These are phyloP conservation scores for Lactifluus pinguis DNA, from an alignment of 768 basidiomycete genomes.

Conservation along the genomic window DNA sequence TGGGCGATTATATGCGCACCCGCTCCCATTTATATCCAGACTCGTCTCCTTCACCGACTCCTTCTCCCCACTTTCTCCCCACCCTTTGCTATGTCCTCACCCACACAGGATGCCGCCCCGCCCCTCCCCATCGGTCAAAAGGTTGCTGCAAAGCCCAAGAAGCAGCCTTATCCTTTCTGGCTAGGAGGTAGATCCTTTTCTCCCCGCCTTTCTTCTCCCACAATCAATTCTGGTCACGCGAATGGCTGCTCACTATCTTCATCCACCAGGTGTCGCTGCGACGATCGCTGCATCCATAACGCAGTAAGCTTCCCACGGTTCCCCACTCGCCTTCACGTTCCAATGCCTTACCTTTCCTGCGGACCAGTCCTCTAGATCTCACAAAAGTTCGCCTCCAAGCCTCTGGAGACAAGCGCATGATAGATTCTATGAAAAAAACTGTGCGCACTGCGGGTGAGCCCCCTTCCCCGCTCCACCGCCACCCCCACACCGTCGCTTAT, in stretches of 20 bases:
- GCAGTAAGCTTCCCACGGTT: conserved; percentile 42
- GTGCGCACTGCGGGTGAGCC: conserved; percentile 60
- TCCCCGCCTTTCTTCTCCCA: neutral
- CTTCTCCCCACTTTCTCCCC: neutral
- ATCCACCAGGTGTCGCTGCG: conserved; percentile 53
- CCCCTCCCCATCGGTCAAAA: conserved; percentile 10
- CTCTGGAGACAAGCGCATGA: conserved; percentile 87
- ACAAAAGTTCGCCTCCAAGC: conserved; percentile 91
- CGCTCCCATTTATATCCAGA: neutral
- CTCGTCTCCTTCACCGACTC: neutral
- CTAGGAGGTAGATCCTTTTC: conserved; percentile 48
- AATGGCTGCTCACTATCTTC: neutral
- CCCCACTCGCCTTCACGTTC: neutral
- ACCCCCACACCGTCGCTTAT: neutral
- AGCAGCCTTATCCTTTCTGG: conserved; percentile 80
- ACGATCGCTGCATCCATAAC: conserved; percentile 86
- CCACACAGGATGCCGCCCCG: conserved; percentile 7
- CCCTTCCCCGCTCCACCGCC: neutral
- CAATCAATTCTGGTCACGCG: neutral
- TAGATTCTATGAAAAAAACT: conserved; percentile 75
- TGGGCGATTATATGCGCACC: neutral
- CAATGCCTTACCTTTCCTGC: neutral
- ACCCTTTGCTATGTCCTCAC: conserved; percentile 9
- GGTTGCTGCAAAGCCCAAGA: conserved; percentile 28
- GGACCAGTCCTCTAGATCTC: conserved; percentile 67